Conservation (phyloP, 2,329 filamentous ascomycete species). For the Penicillium digitatum region DNA sequence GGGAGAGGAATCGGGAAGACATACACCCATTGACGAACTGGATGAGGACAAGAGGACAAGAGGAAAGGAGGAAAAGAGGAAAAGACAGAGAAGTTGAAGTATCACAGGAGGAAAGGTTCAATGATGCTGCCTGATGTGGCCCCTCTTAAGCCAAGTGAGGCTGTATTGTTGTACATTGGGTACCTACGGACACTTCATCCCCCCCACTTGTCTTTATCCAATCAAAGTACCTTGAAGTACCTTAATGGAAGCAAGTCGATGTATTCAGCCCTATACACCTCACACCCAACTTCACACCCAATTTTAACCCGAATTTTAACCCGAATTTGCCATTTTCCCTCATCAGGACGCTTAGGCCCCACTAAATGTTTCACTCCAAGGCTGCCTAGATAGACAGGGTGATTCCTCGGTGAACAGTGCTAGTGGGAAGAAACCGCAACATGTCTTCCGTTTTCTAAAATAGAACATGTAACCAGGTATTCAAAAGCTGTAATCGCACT, state of each 20-base stretch:
- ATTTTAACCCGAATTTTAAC: too few relatives aligned
- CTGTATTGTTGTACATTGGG: slow-evolving; percentile 2
- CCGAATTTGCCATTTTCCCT: too few relatives aligned
- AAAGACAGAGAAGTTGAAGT: neutral
- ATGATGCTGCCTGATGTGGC: slow-evolving; percentile 8
- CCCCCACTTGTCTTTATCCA: neutral
- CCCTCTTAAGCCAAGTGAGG: slow-evolving; percentile 4
- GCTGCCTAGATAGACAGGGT: neutral
- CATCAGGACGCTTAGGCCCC: neutral
- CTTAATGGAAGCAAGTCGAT: neutral
- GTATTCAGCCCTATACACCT: neutral
- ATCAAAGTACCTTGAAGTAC: neutral
- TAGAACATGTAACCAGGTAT: neutral
- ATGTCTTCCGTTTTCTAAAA: neutral
- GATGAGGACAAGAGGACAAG: neutral
- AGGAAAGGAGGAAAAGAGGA: neutral
- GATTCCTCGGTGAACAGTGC: neutral
- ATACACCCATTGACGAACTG: slow-evolving; percentile 8
- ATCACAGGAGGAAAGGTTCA: slow-evolving; percentile 2
- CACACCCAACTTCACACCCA: too few relatives aligned
- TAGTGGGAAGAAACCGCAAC: neutral
- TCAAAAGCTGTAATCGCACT: neutral
- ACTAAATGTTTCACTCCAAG: neutral
- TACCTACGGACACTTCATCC: neutral
- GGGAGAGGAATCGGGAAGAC: neutral